A percentile compares a stretch with the other conserved stretches of the same genome.
phyloP scores from a whole-genome alignment of 768 basidiomycete species.

The Agaricus sinodeliciosus region DNA sequence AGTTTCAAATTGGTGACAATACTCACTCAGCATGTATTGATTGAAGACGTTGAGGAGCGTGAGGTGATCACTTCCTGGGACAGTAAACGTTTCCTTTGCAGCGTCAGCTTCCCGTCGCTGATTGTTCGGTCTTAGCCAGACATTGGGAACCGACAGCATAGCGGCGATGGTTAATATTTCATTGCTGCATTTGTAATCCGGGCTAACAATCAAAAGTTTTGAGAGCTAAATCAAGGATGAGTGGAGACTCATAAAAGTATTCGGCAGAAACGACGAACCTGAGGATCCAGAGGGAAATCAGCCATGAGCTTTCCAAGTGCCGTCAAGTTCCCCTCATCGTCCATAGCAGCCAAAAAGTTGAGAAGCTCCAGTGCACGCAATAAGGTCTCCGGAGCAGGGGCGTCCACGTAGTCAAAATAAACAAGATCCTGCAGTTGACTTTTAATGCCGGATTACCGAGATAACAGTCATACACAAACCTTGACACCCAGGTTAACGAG shows the following conservation, averaged over 20 bases:
- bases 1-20: background rate
- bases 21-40: constrained; percentile 76
- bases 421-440: constrained; percentile 61
- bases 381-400: constrained; percentile 91
- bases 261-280: constrained; percentile 37
- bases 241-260: background rate
- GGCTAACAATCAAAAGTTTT: constrained; percentile 90
- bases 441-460: background rate
- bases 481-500: constrained; percentile 92
- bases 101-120: constrained; percentile 87
- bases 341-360: constrained; percentile 87
- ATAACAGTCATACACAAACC: constrained; percentile 25
- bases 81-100: constrained; percentile 81
- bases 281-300: constrained; percentile 98
- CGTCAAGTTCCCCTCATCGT: constrained; percentile 91
- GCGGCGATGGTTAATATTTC: constrained; percentile 93
- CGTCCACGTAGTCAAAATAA: constrained; percentile 84
- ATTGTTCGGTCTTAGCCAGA: constrained; percentile 90
- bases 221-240: constrained; percentile 47
- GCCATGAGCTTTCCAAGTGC: constrained; percentile 88
- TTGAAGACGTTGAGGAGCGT: constrained; percentile 95
- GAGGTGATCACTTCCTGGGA: constrained; percentile 93
- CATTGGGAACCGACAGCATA: constrained; percentile 94
- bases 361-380: constrained; percentile 95
- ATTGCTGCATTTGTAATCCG: constrained; percentile 94